Base-by-base conservation (phyloP, 2,329 filamentous ascomycete genomes). In the Botrytis medusae region DNA sequence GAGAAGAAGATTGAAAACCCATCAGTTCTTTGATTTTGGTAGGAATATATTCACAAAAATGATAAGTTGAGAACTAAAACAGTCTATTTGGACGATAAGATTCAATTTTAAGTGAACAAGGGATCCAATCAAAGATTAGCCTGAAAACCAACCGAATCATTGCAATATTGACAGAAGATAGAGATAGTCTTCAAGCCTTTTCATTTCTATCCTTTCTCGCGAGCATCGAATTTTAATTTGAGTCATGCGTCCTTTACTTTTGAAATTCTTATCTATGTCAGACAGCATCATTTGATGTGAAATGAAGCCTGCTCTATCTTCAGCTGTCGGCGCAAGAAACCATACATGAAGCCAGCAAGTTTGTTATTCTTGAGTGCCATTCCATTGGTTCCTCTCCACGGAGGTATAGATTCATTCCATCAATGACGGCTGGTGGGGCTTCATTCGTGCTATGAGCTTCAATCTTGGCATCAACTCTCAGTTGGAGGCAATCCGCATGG, bases 101-200 rank as follows among this genome's bases (percentile, higher is more conserved):
- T 29, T 57, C 29, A 57, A 48, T 51, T 57, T 69, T 16, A 20
- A 69, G 65, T 69, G 18, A 69, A 57, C 37, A 18, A 57, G 25
- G 32, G 42, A 37, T 54, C 25, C 34, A 29, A 29, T 57, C n/a
- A 42, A 42, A 57, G 9, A 57, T 68, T 57, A 40, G 48, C 48
- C 48, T 46, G 29, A 16, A 68, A 54, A 37, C 34, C 34, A 57
- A 29, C 37, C 46, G 40, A 42, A n/a, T 8, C 22, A 42, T 42
- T 44, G 10, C 18, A 57, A 25, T 32, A 22, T 32, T 18, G 18
- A 32, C 20, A 14, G 32, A n/a, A 54, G 25, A 32, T 48, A n/a
- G n/a, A 42, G n/a, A 57, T 14, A 57, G 48, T 3, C 9, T 57
- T 57, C 64, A 42, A 42, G 18, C 48, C 25, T 42, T 37, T 57